These are phyloP conservation scores for Ophiocordyceps unilateralis DNA, from an alignment of 2,329 filamentous ascomycete species.

Conservation along the genomic window DNA sequence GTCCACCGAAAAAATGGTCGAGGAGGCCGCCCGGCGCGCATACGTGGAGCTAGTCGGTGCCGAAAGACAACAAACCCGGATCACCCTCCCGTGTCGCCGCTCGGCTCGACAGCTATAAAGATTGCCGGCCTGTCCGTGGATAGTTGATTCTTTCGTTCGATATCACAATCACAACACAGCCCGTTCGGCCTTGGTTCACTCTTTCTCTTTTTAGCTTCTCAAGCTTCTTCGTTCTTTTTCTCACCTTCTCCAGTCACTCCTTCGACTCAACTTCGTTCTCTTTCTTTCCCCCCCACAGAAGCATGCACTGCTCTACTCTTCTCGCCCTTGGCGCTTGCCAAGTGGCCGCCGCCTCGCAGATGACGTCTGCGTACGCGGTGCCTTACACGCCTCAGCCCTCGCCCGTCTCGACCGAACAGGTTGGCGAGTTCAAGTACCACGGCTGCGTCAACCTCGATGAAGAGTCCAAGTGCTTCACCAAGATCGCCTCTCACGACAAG, in stretches of 20 bases:
- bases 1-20: not conserved
- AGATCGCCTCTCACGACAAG: constrained; percentile 1
- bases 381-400: constrained; percentile 6
- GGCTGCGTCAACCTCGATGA: constrained; percentile 10
- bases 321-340: constrained; percentile 4
- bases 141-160: not conserved
- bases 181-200: not conserved
- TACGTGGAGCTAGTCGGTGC: too few relatives aligned
- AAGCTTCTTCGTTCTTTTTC: not conserved
- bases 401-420: not conserved
- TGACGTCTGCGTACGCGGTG: constrained; percentile 7
- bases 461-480: constrained; percentile 5
- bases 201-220: not conserved
- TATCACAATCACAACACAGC: not conserved
- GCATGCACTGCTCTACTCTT: not conserved
- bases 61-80: not conserved
- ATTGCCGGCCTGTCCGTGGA: not conserved
- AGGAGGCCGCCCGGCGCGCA: not conserved
- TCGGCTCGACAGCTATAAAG: not conserved
- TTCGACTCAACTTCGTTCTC: too few relatives aligned
- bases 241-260: not conserved
- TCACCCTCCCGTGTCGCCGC: not conserved
- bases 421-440: constrained; percentile 8
- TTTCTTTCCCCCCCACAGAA: not conserved
- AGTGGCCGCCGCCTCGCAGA: constrained; percentile 10